Evolutionary conservation across 352 stramenopile genomes (phyloP), one percentile per base, ranked within the genome.

Genomic region (Pythium dissotocum): DNA sequence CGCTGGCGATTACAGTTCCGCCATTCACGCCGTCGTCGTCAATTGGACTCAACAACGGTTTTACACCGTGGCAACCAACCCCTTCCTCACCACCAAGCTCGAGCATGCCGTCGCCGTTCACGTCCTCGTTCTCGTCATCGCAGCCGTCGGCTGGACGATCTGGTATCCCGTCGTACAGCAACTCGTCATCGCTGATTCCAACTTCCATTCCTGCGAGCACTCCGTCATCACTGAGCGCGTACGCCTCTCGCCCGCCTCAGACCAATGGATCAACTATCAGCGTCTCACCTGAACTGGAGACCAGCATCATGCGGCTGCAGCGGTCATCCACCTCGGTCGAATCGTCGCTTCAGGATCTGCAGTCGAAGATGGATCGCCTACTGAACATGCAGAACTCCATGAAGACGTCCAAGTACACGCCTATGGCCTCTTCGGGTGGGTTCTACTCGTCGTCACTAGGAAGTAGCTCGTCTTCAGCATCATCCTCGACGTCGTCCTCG

Each of bases 311-410:
- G 61, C 75, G 85, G n/a, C 64, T 94, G 32, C 82, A 92, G 60
- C 79, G 87, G 0, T 90, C 87, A 26, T 92, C 87, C 0, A 87
- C 83, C n/a, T 85, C 87, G 33, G 88, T 94, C 38, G 87, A 94
- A 61, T 88, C 83, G 0, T 82, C 79, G 6, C 61, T 94, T 6
- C 77, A 89, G 21, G 87, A 93, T 36, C 48, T 94, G 1, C 82
- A 94, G 21, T 78, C 82, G n/a, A 94, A 94, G 70, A 81, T 94
- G 71, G 87, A 93, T 66, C 82, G 87, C 3, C 70, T 94, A 0
- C 53, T 94, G 40, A 89, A 89, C 57, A 69, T 75, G 38, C 83
- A 91, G 49, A 71, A 66, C 49, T 82, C 76, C 26, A 67, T 80
- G 13, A 90, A 85, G 62, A 18, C 72, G 21, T 70, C 71, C 21